phyloP scores from a whole-genome alignment of 83 land plant genomes.

The Thuja plicata region DNA sequence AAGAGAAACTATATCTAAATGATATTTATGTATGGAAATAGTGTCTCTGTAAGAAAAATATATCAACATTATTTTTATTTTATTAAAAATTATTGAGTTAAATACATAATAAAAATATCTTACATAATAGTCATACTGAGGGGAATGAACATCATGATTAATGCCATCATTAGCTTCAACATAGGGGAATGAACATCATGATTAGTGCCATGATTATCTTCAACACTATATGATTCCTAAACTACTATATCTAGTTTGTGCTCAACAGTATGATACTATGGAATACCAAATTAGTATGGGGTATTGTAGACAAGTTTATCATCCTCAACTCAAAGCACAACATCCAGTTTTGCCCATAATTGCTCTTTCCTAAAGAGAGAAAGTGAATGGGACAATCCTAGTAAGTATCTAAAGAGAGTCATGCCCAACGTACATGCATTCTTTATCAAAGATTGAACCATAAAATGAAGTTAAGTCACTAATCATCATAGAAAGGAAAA shows the following conservation, averaged over 20 bases:
- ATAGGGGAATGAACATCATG: constrained; percentile 80
- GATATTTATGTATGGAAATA: constrained; percentile 69
- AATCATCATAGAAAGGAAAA: no score
- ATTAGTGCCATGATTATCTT: constrained; percentile 52
- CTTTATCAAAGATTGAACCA: no score
- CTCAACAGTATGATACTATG: constrained; percentile 21
- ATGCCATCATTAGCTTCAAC: no score
- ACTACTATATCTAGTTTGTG: constrained; percentile 14
- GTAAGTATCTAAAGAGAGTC: no score
- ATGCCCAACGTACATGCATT: no score
- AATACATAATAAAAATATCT: not conserved
- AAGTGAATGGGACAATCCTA: no score
- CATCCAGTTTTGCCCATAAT: constrained; percentile 21
- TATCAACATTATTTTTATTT: not conserved
- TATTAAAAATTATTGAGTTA: not conserved
- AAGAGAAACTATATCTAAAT: no score
- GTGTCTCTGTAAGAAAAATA: constrained; percentile 42
- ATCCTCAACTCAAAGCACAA: not conserved
- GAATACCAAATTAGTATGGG: constrained; percentile 17
- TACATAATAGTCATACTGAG: constrained; percentile 30
- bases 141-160: no score
- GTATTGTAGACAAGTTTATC: not conserved
- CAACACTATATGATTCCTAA: not conserved
- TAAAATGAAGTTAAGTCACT: no score
- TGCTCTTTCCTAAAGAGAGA: not conserved